A percentile compares a stretch with the other conserved stretches of the same genome.
These are phyloP conservation scores for Rhododendron molle DNA, from an alignment of 148 eudicot species.

Conservation along the genomic window DNA sequence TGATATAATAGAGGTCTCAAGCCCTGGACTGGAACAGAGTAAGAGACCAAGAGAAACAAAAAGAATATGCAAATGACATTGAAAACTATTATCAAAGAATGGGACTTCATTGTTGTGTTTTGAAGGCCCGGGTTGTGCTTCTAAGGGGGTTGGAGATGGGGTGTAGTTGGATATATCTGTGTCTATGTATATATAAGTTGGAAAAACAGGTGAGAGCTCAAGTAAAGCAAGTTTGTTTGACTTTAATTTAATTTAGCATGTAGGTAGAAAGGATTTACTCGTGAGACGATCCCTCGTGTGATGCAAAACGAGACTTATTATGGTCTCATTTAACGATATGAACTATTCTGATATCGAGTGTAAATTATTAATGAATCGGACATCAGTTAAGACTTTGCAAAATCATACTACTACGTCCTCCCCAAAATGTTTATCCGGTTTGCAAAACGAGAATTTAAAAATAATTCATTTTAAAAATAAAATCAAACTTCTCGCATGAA, in stretches of 20 bases:
- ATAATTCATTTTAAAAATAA: no score
- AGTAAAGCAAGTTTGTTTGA: not conserved
- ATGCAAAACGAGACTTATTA: not conserved
- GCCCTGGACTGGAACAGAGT: slow-evolving; percentile 4
- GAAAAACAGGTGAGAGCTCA: not conserved
- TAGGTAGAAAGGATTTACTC: not conserved
- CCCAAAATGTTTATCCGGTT: no score
- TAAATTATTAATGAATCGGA: not conserved
- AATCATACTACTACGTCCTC: not conserved
- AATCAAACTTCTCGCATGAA: no score
- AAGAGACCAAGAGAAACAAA: not conserved
- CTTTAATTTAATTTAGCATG: not conserved
- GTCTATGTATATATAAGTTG: not conserved
- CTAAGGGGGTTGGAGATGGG: not conserved
- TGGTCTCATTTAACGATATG: not conserved
- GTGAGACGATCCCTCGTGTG: not conserved
- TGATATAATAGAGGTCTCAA: slow-evolving; percentile 6
- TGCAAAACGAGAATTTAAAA: no score
- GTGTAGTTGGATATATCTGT: no score
- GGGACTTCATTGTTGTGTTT: not conserved
- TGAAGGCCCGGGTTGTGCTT: not conserved
- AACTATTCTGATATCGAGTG: not conserved
- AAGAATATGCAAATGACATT: not conserved
- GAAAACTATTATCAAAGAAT: not conserved
- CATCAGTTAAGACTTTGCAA: not conserved